Base-by-base conservation (phyloP, 768 basidiomycete species). In the Boletus sp. region DNA sequence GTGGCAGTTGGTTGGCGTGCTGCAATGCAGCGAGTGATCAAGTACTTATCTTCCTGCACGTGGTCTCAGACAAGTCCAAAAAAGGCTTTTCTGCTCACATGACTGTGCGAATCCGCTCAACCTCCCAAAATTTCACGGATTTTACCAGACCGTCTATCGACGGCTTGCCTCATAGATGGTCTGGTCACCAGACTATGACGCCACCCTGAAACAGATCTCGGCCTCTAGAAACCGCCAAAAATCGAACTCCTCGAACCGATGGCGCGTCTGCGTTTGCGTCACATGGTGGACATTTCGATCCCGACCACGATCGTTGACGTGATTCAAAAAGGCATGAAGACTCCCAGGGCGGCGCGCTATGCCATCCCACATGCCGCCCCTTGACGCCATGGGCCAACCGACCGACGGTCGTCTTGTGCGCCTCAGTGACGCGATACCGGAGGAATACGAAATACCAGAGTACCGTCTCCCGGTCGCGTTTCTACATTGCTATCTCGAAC, bases 361-460 rank as follows among this genome's bases (percentile, higher is more conserved):
- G 72, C 71, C 66, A 69, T 30, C n/a, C n/a, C n/a, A 58, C 61
- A 39, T 64, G 66, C 36, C 55, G 48, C 9, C 65, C 59, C 9
- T 51, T 56, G 48, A 67, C 59, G 5, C 65, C 62, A 2, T 58
- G 60, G 8, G 73, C 73, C 24, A 71, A 58, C 5, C 63, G 57
- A 1, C 46, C 57, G 32, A 82, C 67, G 11, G 76, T 76, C 45
- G 77, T 65, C 24, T 66, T 61, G 60, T 83, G 85, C 12, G 75
- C 75, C 9, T 71, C 67, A 59, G 81, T 78, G 57, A 85, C 85
- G 14, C 84, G 73, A 58, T 82, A 85, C 18, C 83, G 77, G 0
- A 85, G 69, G 59, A 85, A 84, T 10, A 78, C 71, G 44, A 84
- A 75, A 63, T 79, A 85, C 56, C 77, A 78, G 10, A 79, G 74